Conservation (phyloP, 2,329 filamentous ascomycete genomes). For the Ophiostoma ips region DNA sequence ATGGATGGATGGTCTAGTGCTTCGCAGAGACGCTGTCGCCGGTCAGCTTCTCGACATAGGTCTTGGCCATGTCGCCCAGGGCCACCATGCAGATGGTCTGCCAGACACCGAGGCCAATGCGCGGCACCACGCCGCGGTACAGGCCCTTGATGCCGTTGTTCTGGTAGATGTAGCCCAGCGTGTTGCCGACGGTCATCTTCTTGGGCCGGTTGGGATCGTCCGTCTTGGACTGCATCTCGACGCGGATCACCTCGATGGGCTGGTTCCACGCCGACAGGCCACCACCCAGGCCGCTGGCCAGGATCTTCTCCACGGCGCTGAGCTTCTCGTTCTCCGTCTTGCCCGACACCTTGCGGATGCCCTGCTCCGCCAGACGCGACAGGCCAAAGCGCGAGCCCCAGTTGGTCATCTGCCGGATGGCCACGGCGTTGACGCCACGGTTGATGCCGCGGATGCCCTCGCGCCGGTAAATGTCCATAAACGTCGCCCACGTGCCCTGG, state of each 20-base stretch:
- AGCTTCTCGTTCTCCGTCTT: constrained; percentile 76
- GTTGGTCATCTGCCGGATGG: constrained; percentile 98
- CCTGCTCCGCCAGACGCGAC: constrained; percentile 76
- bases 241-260: constrained; percentile 97
- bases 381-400: constrained; percentile 96
- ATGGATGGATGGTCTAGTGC: too few species aligned
- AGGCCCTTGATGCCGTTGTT: constrained; percentile 81
- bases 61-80: constrained; percentile 78
- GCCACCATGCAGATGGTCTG: constrained; percentile 99
- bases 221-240: constrained; percentile 99
- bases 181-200: constrained; percentile 94
- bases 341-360: constrained; percentile 63
- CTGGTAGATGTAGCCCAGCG: constrained; percentile 74
- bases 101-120: constrained; percentile 93
- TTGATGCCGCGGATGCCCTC: constrained; percentile 96
- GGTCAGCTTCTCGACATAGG: constrained; percentile 52
- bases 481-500: constrained; percentile 83
- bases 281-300: constrained; percentile 76
- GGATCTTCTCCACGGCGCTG: constrained; percentile 69
- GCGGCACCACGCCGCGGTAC: constrained; percentile 88
- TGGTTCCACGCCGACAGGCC: constrained; percentile 97
- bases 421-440: constrained; percentile 95
- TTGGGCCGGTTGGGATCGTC: constrained; percentile 95
- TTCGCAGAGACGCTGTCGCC: constrained; percentile 51
- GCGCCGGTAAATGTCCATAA: constrained; percentile 90